Conservation (phyloP, 139 green algal species). For the Eudorina sp. region DNA sequence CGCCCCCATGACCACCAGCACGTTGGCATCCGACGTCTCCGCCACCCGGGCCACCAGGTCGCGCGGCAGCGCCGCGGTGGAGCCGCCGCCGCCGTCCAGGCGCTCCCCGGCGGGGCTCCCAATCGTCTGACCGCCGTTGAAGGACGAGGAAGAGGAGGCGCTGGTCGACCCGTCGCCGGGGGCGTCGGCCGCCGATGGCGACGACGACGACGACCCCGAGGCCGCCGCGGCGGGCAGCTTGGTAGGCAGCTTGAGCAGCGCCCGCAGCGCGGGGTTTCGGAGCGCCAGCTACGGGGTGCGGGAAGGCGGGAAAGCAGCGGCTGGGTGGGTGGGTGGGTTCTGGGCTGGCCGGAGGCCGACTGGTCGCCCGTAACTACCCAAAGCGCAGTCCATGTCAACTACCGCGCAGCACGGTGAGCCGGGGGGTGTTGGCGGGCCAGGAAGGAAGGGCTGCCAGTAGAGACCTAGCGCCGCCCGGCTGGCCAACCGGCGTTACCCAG, state of each 20-base stretch:
- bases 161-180: background rate
- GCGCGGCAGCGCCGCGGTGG: background rate
- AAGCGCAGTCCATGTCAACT: too few species aligned
- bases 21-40: constrained; percentile 47
- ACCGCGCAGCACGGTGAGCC: too few species aligned
- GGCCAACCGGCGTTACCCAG: too few species aligned
- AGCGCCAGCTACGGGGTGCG: constrained; percentile 54
- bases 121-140: too few species aligned
- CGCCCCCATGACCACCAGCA: constrained; percentile 70
- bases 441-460: too few species aligned
- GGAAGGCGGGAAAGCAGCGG: background rate
- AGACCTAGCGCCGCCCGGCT: too few species aligned
- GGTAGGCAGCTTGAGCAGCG: background rate
- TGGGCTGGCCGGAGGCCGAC: too few species aligned
- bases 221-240: background rate
- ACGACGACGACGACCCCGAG: too few species aligned
- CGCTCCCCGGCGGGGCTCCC: too few species aligned
- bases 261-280: constrained; percentile 36
- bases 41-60: constrained; percentile 33
- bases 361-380: too few species aligned
- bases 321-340: background rate
- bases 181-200: background rate
- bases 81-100: background rate
- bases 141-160: background rate
- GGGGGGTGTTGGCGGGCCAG: too few species aligned